A percentile compares a stretch with the other conserved stretches of the same genome.
These are phyloP conservation scores for Cicer chorassanicum DNA, from an alignment of 306 rosid species.

Conservation along the genomic window DNA sequence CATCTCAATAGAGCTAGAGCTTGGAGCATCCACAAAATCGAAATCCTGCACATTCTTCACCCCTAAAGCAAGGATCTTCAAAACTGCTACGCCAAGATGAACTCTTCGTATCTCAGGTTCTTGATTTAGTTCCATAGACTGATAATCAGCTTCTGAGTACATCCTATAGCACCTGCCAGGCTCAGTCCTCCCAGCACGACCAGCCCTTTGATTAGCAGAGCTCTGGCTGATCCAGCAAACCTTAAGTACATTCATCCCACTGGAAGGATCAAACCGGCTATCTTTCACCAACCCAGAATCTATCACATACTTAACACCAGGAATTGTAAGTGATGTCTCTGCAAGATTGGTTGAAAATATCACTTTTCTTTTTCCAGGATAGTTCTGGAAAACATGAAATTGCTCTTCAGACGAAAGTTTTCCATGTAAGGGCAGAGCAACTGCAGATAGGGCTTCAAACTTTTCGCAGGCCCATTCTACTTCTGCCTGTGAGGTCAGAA, in stretches of 20 bases:
- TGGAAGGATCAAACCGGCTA: slow-evolving; percentile 79
- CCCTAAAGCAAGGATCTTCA: slow-evolving; percentile 89
- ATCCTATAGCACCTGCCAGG: slow-evolving; percentile 93
- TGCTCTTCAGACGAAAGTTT: slow-evolving; percentile 85
- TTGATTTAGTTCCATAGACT: slow-evolving; percentile 70
- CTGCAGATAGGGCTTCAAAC: slow-evolving; percentile 64
- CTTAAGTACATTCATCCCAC: slow-evolving; percentile 91
- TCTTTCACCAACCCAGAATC: slow-evolving; percentile 90
- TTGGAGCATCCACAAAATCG: slow-evolving; percentile 92
- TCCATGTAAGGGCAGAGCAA: slow-evolving; percentile 83
- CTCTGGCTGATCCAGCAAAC: slow-evolving; percentile 88
- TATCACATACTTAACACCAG: slow-evolving; percentile 91
- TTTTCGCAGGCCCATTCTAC: slow-evolving; percentile 95
- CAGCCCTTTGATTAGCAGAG: slow-evolving; percentile 93
- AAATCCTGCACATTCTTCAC: slow-evolving; percentile 72
- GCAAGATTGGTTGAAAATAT: slow-evolving; percentile 94
- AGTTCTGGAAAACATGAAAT: slow-evolving; percentile 65
- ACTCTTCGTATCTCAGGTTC: slow-evolving; percentile 97
- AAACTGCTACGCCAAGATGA: slow-evolving; percentile 95
- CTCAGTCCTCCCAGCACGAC: slow-evolving; percentile 97
- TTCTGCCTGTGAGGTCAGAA: slow-evolving; percentile 93
- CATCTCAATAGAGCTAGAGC: slow-evolving; percentile 78
- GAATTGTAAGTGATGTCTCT: slow-evolving; percentile 94
- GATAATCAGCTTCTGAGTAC: slow-evolving; percentile 75
- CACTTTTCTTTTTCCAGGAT: slow-evolving; percentile 78